Conservation (phyloP, 169 alveolate species). For the Cystoisospora suis region DNA sequence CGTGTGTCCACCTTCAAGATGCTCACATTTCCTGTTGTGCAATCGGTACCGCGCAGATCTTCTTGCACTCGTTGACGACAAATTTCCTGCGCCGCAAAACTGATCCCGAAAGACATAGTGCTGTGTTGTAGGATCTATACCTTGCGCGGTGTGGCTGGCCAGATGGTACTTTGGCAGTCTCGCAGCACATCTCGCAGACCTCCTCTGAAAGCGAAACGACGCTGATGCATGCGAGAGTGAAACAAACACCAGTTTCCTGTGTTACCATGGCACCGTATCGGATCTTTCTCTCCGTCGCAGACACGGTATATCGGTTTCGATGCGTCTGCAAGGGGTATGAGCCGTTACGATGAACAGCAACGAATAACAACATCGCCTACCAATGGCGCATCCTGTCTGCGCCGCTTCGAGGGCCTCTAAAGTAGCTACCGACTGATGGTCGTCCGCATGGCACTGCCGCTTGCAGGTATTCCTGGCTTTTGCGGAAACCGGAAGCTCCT, state of each 20-base stretch:
- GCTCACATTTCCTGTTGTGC: background rate
- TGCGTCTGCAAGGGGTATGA: background rate
- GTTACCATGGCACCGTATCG: background rate
- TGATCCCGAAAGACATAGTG: background rate
- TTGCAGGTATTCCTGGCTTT: constrained; percentile 15
- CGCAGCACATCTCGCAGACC: constrained; percentile 23
- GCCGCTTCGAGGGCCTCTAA: constrained; percentile 4
- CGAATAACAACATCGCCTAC: background rate
- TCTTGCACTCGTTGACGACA: constrained; percentile 7
- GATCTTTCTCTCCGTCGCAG: background rate
- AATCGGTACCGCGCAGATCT: constrained; percentile 1
- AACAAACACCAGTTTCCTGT: background rate
- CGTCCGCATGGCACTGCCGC: background rate
- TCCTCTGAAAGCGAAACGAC: background rate
- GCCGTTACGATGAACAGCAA: background rate
- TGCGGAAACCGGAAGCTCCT: constrained; percentile 4
- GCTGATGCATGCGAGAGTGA: background rate
- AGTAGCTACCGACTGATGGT: background rate
- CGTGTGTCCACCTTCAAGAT: too few relatives aligned
- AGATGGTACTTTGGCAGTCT: background rate
- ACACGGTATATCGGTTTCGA: constrained; percentile 16
- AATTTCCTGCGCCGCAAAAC: background rate
- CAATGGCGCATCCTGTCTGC: background rate
- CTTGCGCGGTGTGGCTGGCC: constrained; percentile 3
- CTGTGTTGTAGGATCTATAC: background rate